Evolutionary conservation across 2,329 filamentous ascomycete species (phyloP).

Genomic region (Knufia petricola): DNA sequence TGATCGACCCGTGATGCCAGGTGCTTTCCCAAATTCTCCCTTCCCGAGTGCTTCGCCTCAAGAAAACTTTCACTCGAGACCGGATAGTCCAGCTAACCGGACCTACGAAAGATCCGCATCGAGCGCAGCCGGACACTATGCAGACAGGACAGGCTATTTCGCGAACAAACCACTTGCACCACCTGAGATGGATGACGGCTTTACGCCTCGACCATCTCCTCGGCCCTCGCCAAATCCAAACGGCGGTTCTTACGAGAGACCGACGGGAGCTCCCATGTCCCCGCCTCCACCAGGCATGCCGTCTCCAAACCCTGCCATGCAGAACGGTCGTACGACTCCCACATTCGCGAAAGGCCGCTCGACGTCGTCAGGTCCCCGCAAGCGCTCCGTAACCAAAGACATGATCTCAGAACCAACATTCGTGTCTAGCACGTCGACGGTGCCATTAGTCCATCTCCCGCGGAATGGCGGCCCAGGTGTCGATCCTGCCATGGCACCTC

Average conservation of each 20-base stretch:
- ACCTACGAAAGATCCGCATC: slow-evolving; percentile 5
- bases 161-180: slow-evolving; percentile 28
- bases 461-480: slow-evolving; percentile 6
- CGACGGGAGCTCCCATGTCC: not conserved
- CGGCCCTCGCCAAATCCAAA: slow-evolving; percentile 4
- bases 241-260: not conserved
- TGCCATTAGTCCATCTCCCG: slow-evolving; percentile 46
- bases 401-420: slow-evolving; percentile 53
- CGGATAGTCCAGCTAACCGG: not conserved
- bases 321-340: slow-evolving; percentile 35
- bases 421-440: slow-evolving; percentile 45
- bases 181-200: slow-evolving; percentile 15
- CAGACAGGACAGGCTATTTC: slow-evolving; percentile 27
- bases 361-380: slow-evolving; percentile 32
- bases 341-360: slow-evolving; percentile 15
- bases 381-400: slow-evolving; percentile 50
- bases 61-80: not conserved
- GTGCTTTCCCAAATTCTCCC: slow-evolving; percentile 10
- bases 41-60: slow-evolving; percentile 18
- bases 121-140: not conserved
- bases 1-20: slow-evolving; percentile 11
- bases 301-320: slow-evolving; percentile 37
- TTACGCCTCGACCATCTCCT: slow-evolving; percentile 20
- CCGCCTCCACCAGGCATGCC: slow-evolving; percentile 10
- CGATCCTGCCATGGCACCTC: slow-evolving; percentile 30